phyloP scores from a whole-genome alignment of 805 yeast genomes.

The Yamadazyma kitorensis region DNA sequence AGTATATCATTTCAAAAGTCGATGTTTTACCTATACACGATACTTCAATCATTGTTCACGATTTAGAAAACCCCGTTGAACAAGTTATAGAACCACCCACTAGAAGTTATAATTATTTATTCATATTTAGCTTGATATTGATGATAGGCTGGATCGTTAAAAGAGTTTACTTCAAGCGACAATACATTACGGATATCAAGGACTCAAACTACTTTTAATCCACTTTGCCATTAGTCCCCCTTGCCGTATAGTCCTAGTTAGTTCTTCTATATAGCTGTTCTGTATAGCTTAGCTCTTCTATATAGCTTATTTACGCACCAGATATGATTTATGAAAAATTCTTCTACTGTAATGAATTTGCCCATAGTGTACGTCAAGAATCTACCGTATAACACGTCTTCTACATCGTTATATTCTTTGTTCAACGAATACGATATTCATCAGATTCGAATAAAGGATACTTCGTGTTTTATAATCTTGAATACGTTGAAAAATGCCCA shows the following conservation, averaged over 20 bases:
- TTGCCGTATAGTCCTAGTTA: background rate
- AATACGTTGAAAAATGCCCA: constrained; percentile 46
- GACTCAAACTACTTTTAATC: constrained; percentile 18
- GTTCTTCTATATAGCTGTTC: too few species aligned
- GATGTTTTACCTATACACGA: constrained; percentile 9
- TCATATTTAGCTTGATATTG: constrained; percentile 7
- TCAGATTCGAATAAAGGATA: constrained; percentile 45
- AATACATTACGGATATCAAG: constrained; percentile 23
- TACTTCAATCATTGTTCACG: constrained; percentile 8
- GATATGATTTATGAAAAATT: too few species aligned
- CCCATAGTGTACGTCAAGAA: constrained; percentile 56
- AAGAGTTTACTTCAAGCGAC: constrained; percentile 19
- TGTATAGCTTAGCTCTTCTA: too few species aligned
- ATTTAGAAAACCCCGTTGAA: constrained; percentile 11
- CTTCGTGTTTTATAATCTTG: constrained; percentile 49
- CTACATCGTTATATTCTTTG: constrained; percentile 47
- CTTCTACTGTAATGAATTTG: constrained; percentile 22
- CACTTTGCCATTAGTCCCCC: too few species aligned
- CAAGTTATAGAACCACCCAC: constrained; percentile 11
- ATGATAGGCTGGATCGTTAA: constrained; percentile 10
- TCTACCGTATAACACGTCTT: constrained; percentile 49
- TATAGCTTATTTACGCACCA: too few species aligned
- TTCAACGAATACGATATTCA: constrained; percentile 57
- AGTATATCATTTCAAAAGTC: constrained; percentile 15
- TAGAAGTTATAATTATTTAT: constrained; percentile 8